Evolutionary conservation across 371 early-diverging fungal genomes (phyloP).

Genomic region (Basidiobolus meristosporus): DNA sequence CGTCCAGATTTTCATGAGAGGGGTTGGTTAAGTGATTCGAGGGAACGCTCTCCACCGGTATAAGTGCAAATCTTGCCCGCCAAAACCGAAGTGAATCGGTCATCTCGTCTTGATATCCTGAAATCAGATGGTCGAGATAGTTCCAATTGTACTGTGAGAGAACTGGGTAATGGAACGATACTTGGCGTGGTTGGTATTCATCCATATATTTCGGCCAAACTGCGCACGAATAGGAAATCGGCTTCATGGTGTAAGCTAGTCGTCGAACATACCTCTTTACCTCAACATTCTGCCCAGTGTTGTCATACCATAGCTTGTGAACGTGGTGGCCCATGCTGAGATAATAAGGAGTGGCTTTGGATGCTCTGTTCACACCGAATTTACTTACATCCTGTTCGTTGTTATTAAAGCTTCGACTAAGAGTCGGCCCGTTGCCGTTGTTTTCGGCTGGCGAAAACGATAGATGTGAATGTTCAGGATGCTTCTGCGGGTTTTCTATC

Average conservation of each 20-base stretch:
- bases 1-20: constrained; percentile 42
- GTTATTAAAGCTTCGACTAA: too few relatives aligned
- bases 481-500: background rate
- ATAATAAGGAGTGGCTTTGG: constrained; percentile 27
- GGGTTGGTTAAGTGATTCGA: constrained; percentile 16
- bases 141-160: constrained; percentile 80
- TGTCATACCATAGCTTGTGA: constrained; percentile 53
- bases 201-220: constrained; percentile 69
- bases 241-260: constrained; percentile 26
- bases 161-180: constrained; percentile 56
- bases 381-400: too few relatives aligned
- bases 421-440: too few relatives aligned
- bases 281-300: constrained; percentile 53
- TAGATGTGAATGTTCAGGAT: too few relatives aligned
- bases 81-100: constrained; percentile 65
- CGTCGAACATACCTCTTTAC: constrained; percentile 76
- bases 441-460: too few relatives aligned
- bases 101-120: constrained; percentile 70
- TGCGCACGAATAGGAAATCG: constrained; percentile 51
- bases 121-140: constrained; percentile 66
- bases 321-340: constrained; percentile 71
- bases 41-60: constrained; percentile 58
- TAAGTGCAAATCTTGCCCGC: constrained; percentile 76
- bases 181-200: constrained; percentile 26
- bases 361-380: too few relatives aligned